A percentile compares a stretch with the other conserved stretches of the same genome.
phyloP scores from a whole-genome alignment of 2,329 filamentous ascomycete species.

The Colletotrichum sp. region DNA sequence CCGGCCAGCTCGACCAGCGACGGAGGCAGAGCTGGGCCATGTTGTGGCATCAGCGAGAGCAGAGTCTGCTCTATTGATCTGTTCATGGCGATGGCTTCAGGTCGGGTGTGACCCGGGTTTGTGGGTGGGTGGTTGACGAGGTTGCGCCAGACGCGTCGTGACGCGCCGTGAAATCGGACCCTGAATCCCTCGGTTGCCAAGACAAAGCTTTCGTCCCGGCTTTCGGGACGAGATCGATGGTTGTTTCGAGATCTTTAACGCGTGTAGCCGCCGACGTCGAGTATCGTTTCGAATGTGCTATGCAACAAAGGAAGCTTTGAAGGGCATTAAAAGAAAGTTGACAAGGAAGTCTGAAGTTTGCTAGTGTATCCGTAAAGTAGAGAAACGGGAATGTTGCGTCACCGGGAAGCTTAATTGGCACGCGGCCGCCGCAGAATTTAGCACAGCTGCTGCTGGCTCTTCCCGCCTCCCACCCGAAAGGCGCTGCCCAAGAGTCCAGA shows the following conservation, averaged over 20 bases:
- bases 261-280: background rate
- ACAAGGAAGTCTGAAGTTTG: background rate
- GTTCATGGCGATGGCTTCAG: constrained; percentile 62
- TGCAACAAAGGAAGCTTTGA: background rate
- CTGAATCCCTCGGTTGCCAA: background rate
- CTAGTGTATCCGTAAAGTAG: background rate
- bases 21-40: constrained; percentile 69
- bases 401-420: constrained; percentile 17
- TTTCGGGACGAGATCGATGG: background rate
- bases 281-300: background rate
- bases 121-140: background rate
- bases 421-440: background rate
- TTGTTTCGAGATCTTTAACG: background rate
- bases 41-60: constrained; percentile 75
- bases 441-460: background rate
- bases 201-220: background rate
- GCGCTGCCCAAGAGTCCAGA: background rate
- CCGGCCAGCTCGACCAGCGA: constrained; percentile 74
- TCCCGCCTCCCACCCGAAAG: background rate
- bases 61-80: constrained; percentile 76
- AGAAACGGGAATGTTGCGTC: constrained; percentile 17
- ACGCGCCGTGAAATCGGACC: background rate
- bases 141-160: constrained; percentile 8
- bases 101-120: background rate
- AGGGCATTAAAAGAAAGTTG: background rate